These are phyloP conservation scores for Magnaporthales sp. DNA, from an alignment of 2,329 filamentous ascomycete genomes.

Conservation along the genomic window DNA sequence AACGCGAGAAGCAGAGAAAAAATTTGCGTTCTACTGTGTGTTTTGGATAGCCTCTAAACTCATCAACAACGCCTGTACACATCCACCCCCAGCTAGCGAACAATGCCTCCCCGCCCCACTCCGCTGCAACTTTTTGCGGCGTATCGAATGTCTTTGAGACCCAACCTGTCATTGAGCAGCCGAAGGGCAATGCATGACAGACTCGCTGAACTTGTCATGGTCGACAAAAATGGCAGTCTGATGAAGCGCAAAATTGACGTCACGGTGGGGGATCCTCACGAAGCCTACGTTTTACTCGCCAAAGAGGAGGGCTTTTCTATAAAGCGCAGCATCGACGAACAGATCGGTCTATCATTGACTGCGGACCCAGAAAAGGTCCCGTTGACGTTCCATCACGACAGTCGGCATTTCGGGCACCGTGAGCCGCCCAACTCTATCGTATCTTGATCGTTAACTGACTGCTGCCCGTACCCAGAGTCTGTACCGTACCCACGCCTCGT, in stretches of 20 bases:
- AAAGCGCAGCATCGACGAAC: background rate
- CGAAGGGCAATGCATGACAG: background rate
- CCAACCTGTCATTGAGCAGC: background rate
- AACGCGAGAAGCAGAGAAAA: too few relatives aligned
- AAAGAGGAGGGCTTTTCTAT: background rate
- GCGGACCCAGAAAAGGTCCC: background rate
- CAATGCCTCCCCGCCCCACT: background rate
- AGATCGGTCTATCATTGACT: background rate
- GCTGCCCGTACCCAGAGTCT: background rate
- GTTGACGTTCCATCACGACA: background rate
- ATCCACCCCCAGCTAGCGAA: background rate
- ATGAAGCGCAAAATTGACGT: background rate
- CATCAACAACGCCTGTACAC: background rate
- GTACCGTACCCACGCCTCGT: background rate
- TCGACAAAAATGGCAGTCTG: background rate
- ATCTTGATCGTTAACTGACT: background rate
- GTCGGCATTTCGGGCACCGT: background rate
- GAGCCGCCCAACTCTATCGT: background rate
- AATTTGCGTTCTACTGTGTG: too few relatives aligned
- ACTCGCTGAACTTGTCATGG: background rate
- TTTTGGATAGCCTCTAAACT: too few relatives aligned
- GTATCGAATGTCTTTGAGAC: background rate
- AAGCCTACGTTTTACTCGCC: background rate
- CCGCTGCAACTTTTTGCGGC: background rate
- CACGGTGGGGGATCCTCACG: background rate